Base-by-base conservation (phyloP, 208 protist genomes). In the Trypanosoma boissoni region DNA sequence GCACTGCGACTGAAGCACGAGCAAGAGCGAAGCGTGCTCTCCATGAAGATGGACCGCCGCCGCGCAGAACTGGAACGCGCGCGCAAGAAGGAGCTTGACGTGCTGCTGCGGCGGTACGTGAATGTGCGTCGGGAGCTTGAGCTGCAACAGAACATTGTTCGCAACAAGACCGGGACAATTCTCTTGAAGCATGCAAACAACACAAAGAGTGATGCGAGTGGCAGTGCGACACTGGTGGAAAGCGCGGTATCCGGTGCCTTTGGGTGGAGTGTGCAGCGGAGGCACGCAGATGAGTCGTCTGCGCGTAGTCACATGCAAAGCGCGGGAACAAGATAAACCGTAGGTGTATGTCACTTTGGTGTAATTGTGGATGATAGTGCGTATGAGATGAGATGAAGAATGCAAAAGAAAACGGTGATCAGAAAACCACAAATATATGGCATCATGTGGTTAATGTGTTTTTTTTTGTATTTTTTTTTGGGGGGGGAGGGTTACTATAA, bases 111-210 rank as follows among this genome's bases (percentile, higher is more conserved):
- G 54, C 72, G 79, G 14, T 97, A 95, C 76, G 76, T 96, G 42
- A 96, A 95, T 72, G 72, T 83, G 16, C 82, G 86, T 29, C 72
- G 83, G 8, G 80, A 78, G 45, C 79, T 97, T 53, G 85, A 94
- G 65, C 76, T 61, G 16, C 87, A 94, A 32, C 90, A 96, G 44
- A 91, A 90, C 58, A 92, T 96, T 64, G 81, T 94, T 44, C 86
- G 86, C 23, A 81, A 69, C 52, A 94, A 91, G 69, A 94, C 87
- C 1, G 90, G 87, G 18, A 80, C 74, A 18, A 61, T 94, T 31
- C 73, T 96, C 42, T 70, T 93, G 24, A 94, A 94, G 64, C 86
- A 96, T 54, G 82, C 90, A 10, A 82, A 68, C 55, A 96, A 96
- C 55, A 86, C 51, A 31, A 86, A 88, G 55, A 81, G 78, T 43